These are phyloP conservation scores for Saprolegnia parasitica DNA, from an alignment of 352 stramenopile genomes.

Conservation along the genomic window DNA sequence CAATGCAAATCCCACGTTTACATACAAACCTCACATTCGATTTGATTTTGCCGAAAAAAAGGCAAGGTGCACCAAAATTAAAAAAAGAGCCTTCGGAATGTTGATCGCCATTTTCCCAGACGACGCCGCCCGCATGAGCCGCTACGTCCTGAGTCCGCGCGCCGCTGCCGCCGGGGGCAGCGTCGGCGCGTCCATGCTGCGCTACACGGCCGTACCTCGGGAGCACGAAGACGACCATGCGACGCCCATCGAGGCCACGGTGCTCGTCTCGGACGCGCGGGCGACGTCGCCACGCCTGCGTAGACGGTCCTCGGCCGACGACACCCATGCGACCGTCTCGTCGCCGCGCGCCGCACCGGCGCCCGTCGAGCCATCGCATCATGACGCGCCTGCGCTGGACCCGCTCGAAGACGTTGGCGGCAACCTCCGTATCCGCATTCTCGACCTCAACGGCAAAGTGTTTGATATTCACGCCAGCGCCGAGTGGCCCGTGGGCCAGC, in stretches of 20 bases:
- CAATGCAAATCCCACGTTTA: background rate
- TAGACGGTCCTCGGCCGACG: conserved; percentile 7
- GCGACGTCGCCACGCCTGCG: background rate
- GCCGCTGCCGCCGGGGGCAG: background rate
- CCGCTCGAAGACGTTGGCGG: conserved; percentile 30
- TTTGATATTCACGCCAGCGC: conserved; percentile 64
- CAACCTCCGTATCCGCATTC: conserved; percentile 60
- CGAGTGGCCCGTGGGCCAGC: conserved; percentile 54
- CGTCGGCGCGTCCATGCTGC: background rate
- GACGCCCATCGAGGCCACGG: background rate
- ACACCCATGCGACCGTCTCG: background rate
- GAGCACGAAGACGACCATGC: conserved; percentile 23
- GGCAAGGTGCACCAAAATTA: background rate
- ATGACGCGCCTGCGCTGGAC: background rate
- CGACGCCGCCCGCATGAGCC: conserved; percentile 13
- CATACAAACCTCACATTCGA: background rate
- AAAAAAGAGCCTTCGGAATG: background rate
- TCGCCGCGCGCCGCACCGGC: background rate
- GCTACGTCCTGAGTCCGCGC: conserved; percentile 21
- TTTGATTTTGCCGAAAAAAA: background rate
- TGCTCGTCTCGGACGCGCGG: conserved; percentile 5
- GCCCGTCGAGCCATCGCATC: background rate
- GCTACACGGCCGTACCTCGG: conserved; percentile 12
- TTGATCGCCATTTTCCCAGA: background rate
- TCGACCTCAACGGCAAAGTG: conserved; percentile 84